phyloP scores from a whole-genome alignment of 257 asterid genomes.

The Plantago elongata region DNA sequence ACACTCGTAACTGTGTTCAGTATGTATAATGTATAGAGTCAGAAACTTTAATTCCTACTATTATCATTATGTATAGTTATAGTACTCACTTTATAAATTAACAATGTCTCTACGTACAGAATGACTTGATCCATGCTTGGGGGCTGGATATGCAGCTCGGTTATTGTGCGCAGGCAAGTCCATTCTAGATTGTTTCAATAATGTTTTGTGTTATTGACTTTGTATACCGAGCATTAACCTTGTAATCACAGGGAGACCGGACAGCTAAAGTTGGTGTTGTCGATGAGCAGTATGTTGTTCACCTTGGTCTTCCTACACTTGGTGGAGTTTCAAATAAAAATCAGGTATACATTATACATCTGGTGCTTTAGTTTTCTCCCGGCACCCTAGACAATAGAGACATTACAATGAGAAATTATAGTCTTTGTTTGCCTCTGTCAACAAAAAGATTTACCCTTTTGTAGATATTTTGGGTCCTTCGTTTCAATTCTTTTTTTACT shows the following conservation, averaged over 20 bases:
- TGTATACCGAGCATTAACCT: slow-evolving; percentile 10
- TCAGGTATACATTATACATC: slow-evolving; percentile 32
- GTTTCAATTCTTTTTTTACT: too few relatives aligned
- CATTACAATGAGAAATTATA: not conserved
- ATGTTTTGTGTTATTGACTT: slow-evolving; percentile 1
- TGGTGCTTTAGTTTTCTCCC: not conserved
- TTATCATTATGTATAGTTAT: too few relatives aligned
- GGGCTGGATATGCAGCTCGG: slow-evolving; percentile 92
- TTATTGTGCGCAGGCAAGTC: slow-evolving; percentile 87
- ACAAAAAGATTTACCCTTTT: too few relatives aligned
- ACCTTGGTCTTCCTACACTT: slow-evolving; percentile 70
- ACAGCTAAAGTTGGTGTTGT: slow-evolving; percentile 74
- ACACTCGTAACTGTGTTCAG: too few relatives aligned
- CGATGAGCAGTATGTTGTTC: slow-evolving; percentile 61
- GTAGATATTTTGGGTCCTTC: too few relatives aligned
- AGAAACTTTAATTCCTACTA: too few relatives aligned
- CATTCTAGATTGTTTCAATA: not conserved
- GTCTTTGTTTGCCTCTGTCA: not conserved
- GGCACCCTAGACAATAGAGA: not conserved
- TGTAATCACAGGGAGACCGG: slow-evolving; percentile 61
- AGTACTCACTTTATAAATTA: not conserved
- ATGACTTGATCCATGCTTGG: slow-evolving; percentile 97
- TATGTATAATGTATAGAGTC: too few relatives aligned
- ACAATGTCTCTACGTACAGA: slow-evolving; percentile 31
- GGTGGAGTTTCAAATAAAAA: slow-evolving; percentile 46